phyloP scores from a whole-genome alignment of 2,329 filamentous ascomycete genomes.

The Fusarium sp. region DNA sequence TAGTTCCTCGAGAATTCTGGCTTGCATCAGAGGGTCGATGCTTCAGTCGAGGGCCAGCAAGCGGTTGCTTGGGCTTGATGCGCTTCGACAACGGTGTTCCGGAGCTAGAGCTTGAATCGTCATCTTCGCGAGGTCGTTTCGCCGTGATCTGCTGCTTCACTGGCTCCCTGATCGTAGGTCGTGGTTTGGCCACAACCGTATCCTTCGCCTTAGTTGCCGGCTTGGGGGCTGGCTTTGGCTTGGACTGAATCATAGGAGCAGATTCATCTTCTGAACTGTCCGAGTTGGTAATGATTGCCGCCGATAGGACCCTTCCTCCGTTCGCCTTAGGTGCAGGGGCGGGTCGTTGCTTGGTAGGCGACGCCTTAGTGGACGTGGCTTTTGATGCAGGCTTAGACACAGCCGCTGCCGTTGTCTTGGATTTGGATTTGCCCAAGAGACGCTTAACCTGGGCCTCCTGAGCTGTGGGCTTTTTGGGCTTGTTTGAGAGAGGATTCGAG shows the following conservation, averaged over 20 bases:
- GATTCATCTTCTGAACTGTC: conserved; percentile 66
- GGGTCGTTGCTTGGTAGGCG: conserved; percentile 58
- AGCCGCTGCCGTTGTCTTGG: conserved; percentile 50
- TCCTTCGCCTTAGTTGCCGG: conserved; percentile 47
- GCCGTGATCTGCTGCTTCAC: conserved; percentile 50
- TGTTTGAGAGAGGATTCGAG: conserved; percentile 63
- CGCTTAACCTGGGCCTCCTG: conserved; percentile 69
- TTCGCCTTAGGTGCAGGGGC: conserved; percentile 49
- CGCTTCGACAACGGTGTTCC: conserved; percentile 69
- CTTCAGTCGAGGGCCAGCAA: conserved; percentile 52
- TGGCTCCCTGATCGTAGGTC: conserved; percentile 47
- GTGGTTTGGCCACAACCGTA: conserved; percentile 50
- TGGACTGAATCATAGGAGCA: conserved; percentile 53
- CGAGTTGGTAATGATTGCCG: conserved; percentile 68
- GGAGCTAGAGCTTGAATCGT: conserved; percentile 70
- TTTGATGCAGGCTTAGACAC: conserved; percentile 58
- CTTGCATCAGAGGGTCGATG: conserved; percentile 63
- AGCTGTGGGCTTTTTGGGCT: conserved; percentile 68
- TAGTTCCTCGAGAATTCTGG: conserved; percentile 58
- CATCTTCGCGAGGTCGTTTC: conserved; percentile 66
- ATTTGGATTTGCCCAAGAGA: conserved; percentile 55
- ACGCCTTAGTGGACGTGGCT: conserved; percentile 47
- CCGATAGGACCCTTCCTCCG: conserved; percentile 62
- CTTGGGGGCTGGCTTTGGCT: conserved; percentile 47
- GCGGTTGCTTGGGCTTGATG: conserved; percentile 62